These are phyloP conservation scores for Podaxis sp. DNA, from an alignment of 768 basidiomycete species.

Conservation along the genomic window DNA sequence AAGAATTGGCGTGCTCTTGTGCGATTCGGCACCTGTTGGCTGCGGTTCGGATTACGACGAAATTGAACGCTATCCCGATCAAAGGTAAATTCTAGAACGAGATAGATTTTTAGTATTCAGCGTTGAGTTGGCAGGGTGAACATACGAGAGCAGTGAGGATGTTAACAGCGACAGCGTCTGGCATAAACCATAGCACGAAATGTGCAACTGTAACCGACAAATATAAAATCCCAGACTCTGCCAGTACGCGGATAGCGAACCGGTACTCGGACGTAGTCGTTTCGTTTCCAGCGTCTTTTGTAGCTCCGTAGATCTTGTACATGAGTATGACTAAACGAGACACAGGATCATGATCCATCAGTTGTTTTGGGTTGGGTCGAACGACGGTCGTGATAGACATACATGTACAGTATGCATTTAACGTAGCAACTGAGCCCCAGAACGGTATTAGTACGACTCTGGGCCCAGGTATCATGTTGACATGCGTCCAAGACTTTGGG, in stretches of 20 bases:
- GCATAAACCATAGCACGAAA: not conserved
- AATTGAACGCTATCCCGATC: not conserved
- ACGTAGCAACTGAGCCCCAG: constrained; percentile 7
- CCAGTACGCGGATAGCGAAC: not conserved
- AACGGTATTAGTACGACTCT: constrained; percentile 10
- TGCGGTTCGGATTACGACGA: not conserved
- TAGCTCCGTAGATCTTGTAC: not conserved
- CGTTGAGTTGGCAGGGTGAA: not conserved
- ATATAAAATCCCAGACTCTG: not conserved
- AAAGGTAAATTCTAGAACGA: not conserved
- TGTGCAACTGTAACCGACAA: not conserved
- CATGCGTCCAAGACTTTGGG: not conserved
- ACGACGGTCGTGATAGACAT: not conserved
- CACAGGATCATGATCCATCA: not conserved
- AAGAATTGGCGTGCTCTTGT: not conserved
- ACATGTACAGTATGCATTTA: constrained; percentile 8
- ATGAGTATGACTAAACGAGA: not conserved
- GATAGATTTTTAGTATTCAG: no score
- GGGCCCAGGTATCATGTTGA: constrained; percentile 7
- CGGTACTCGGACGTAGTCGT: not conserved
- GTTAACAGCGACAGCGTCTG: not conserved
- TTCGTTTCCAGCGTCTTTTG: not conserved
- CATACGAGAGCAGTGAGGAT: not conserved
- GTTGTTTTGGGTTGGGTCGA: not conserved
- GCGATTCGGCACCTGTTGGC: not conserved